phyloP scores from a whole-genome alignment of 2,329 filamentous ascomycete genomes.

The Leptographium wingfieldii region DNA sequence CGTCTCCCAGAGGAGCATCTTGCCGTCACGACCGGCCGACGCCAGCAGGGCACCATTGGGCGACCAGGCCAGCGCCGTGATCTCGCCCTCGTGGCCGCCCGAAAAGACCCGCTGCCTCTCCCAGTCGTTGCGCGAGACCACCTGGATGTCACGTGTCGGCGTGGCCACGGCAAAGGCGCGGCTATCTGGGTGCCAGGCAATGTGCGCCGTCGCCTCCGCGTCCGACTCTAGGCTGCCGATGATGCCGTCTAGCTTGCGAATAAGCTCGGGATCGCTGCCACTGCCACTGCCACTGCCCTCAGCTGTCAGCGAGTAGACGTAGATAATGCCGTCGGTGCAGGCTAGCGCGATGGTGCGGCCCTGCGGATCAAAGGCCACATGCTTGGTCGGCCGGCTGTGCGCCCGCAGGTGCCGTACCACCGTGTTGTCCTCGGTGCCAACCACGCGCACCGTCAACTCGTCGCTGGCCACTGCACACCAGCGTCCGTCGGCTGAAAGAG shows the following conservation, averaged over 20 bases:
- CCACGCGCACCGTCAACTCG: slow-evolving; percentile 81
- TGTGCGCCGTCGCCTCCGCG: slow-evolving; percentile 59
- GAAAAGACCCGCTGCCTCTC: slow-evolving; percentile 70
- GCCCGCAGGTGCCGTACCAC: slow-evolving; percentile 69
- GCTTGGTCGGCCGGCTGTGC: slow-evolving; percentile 78
- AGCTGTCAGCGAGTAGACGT: slow-evolving; percentile 67
- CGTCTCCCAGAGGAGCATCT: slow-evolving; percentile 75
- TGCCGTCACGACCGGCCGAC: slow-evolving; percentile 54
- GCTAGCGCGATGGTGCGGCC: slow-evolving; percentile 68
- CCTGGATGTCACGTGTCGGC: slow-evolving; percentile 67
- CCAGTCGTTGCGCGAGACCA: slow-evolving; percentile 84
- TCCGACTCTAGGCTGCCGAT: slow-evolving; percentile 70
- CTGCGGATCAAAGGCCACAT: slow-evolving; percentile 75
- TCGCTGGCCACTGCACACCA: slow-evolving; percentile 97
- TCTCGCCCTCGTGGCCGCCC: slow-evolving; percentile 67
- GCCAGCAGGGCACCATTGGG: slow-evolving; percentile 84
- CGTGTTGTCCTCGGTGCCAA: slow-evolving; percentile 67
- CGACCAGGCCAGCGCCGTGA: slow-evolving; percentile 85
- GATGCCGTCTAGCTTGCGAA: slow-evolving; percentile 74
- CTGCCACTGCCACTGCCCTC: slow-evolving; percentile 2
- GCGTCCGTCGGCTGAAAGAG: slow-evolving; percentile 64
- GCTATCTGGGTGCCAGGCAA: slow-evolving; percentile 89
- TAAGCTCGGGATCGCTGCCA: slow-evolving; percentile 47
- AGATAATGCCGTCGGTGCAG: slow-evolving; percentile 78
- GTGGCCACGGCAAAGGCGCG: slow-evolving; percentile 80